A percentile compares a stretch with the other conserved stretches of the same genome.
These are phyloP conservation scores for Cymbopogon flexuosus DNA, from an alignment of 202 grass and related monocot species.

Conservation along the genomic window DNA sequence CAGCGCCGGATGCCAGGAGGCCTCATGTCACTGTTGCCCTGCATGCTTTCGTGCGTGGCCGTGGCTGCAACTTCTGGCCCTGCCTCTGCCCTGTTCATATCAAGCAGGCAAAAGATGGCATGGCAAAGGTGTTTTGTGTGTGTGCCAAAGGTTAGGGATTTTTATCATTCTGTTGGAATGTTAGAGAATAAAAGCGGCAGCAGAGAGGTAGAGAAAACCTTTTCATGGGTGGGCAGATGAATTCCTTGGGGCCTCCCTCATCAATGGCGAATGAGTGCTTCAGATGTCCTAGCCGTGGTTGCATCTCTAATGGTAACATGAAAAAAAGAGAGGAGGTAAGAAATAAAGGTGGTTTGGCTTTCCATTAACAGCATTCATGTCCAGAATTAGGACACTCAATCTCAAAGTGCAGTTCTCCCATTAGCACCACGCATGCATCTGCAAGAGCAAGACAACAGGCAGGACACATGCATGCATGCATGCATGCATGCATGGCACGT, in stretches of 20 bases:
- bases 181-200: slow-evolving; percentile 1
- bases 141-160: slow-evolving; percentile 11
- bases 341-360: slow-evolving; percentile 10
- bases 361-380: slow-evolving; percentile 15
- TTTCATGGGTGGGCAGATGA: slow-evolving; percentile 55
- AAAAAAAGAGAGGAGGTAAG: slow-evolving; percentile 9
- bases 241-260: slow-evolving; percentile 60
- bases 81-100: slow-evolving; percentile 54
- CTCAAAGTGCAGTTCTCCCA: not conserved
- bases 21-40: slow-evolving; percentile 44
- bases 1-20: slow-evolving; percentile 38
- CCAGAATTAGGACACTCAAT: too few species aligned
- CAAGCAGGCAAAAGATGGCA: slow-evolving; percentile 15
- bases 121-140: not conserved
- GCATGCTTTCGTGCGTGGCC: slow-evolving; percentile 37
- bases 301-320: slow-evolving; percentile 61
- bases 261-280: slow-evolving; percentile 52
- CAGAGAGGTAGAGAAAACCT: slow-evolving; percentile 37
- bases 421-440: slow-evolving; percentile 27
- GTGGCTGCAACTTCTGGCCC: slow-evolving; percentile 35
- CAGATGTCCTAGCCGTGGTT: slow-evolving; percentile 29
- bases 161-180: not conserved
- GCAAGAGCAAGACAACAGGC: too few species aligned
- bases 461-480: not conserved
- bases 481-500: not conserved